Conservation (phyloP, 1,284 basidiomycete species). For the Ustilago crameri region DNA sequence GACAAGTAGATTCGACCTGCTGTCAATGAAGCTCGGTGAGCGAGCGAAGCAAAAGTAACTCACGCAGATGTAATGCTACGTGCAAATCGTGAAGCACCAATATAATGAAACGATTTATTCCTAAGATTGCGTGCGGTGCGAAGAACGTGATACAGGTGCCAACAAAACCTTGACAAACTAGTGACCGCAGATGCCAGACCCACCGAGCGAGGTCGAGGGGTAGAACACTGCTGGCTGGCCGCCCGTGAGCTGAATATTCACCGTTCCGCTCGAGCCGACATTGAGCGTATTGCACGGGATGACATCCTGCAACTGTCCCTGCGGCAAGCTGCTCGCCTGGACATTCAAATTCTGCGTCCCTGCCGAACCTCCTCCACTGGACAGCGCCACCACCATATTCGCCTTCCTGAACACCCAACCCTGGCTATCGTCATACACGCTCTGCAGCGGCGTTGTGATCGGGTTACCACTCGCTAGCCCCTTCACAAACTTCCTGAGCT, state of each 20-base stretch:
- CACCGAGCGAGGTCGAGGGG: constrained; percentile 6
- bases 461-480: constrained; percentile 71
- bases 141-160: no score
- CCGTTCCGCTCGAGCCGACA: constrained; percentile 71
- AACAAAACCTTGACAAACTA: no score
- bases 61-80: neutral
- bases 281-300: constrained; percentile 73
- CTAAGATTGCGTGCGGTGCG: no score
- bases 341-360: constrained; percentile 66
- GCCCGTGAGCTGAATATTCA: constrained; percentile 46
- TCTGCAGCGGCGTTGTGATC: constrained; percentile 72
- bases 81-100: no score
- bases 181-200: constrained; percentile 20
- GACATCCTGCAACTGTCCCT: constrained; percentile 75
- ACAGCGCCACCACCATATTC: constrained; percentile 76
- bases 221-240: constrained; percentile 29
- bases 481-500: constrained; percentile 74
- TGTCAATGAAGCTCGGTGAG: neutral
- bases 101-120: no score
- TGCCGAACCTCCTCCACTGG: constrained; percentile 74
- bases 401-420: constrained; percentile 75
- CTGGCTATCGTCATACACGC: constrained; percentile 35
- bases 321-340: constrained; percentile 65
- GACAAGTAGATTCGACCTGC: constrained; percentile 11
- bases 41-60: neutral